Percentiles rank a stretch among this genome's conserved stretches.
Conservation (phyloP, 768 basidiomycete species). For the Solioccasus polychromus region DNA sequence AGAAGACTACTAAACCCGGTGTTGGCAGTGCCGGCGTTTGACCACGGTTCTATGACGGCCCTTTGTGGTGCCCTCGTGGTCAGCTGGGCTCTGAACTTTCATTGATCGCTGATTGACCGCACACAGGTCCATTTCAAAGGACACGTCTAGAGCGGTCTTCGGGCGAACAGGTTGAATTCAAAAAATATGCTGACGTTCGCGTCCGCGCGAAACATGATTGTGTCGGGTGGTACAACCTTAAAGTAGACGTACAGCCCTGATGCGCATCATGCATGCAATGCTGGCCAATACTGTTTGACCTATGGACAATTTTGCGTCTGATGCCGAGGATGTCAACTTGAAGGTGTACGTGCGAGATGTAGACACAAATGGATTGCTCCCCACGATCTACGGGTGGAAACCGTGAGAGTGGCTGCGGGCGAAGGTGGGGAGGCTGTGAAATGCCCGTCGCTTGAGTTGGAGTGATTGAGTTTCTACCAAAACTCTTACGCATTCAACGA, state of each 20-base stretch:
- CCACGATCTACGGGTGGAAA: neutral
- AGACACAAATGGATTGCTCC: neutral
- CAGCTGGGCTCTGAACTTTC: neutral
- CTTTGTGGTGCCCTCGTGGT: conserved; percentile 15
- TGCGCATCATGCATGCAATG: conserved; percentile 9
- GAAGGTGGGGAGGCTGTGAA: conserved; percentile 6
- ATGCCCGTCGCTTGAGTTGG: conserved; percentile 15
- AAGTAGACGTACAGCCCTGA: conserved; percentile 8
- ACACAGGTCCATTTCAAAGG: neutral
- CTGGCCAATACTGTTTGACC: neutral
- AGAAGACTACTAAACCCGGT: neutral
- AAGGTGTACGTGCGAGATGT: neutral
- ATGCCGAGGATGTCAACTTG: neutral
- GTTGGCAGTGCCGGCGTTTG: conserved; percentile 5
- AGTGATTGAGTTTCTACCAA: conserved; percentile 12
- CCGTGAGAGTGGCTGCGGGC: conserved; percentile 3
- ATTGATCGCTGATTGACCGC: conserved; percentile 16
- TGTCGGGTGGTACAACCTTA: neutral
- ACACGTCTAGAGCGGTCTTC: neutral
- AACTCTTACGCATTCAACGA: neutral
- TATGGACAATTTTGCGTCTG: neutral
- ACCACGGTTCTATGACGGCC: conserved; percentile 2
- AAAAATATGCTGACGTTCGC: neutral
- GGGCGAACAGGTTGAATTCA: neutral
- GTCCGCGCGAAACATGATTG: neutral